Evolutionary conservation across 2,329 filamentous ascomycete species (phyloP).

Genomic region (Nectriaceae sp.): DNA sequence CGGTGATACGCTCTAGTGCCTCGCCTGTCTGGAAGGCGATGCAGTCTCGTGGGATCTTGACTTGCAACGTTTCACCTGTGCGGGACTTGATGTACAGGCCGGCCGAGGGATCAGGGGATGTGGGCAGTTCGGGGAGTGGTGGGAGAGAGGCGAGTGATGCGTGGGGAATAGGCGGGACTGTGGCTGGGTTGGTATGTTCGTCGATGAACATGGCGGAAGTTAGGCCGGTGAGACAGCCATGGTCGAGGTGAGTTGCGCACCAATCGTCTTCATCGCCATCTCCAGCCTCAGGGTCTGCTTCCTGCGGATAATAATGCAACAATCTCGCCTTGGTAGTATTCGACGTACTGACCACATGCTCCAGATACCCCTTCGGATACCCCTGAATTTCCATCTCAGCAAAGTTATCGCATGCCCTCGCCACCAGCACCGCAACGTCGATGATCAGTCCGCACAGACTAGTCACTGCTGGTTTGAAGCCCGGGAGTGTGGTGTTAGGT

Average conservation of each 20-base stretch:
- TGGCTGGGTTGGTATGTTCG: conserved; percentile 54
- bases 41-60: conserved; percentile 86
- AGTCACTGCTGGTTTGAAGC: conserved; percentile 73
- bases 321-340: conserved; percentile 88
- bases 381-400: conserved; percentile 75
- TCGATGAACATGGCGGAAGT: conserved; percentile 97
- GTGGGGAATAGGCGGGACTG: conserved; percentile 29
- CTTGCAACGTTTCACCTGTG: conserved; percentile 80
- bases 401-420: conserved; percentile 85
- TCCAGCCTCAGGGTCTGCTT: conserved; percentile 37
- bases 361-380: conserved; percentile 78
- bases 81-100: conserved; percentile 95
- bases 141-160: conserved; percentile 36
- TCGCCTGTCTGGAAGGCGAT: conserved; percentile 97
- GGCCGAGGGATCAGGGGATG: conserved; percentile 79
- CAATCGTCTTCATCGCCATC: conserved; percentile 75
- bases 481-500: conserved; percentile 64
- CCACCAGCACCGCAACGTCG: conserved; percentile 85
- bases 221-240: conserved; percentile 90
- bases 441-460: conserved; percentile 82
- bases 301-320: conserved; percentile 86
- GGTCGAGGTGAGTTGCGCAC: conserved; percentile 90
- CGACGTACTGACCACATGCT: conserved; percentile 82
- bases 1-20: conserved; percentile 85
- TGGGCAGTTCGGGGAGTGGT: conserved; percentile 68